Conservation (phyloP, 305 asterid genomes). For the Euphrasia arctica region DNA sequence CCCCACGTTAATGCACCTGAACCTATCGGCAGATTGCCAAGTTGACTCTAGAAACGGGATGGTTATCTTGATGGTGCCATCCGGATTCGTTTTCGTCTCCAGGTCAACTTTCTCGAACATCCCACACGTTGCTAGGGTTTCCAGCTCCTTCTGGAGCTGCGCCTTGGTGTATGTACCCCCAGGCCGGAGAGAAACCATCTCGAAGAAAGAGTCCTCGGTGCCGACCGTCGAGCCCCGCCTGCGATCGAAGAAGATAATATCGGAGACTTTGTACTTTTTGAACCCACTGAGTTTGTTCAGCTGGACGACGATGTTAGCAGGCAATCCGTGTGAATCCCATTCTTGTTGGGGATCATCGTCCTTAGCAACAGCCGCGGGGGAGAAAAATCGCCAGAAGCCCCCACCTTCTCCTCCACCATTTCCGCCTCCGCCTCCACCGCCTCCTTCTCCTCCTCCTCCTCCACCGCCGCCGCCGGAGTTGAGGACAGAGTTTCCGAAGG, state of each 20-base stretch:
- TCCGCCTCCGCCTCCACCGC: conserved; percentile 37
- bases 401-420: conserved; percentile 48
- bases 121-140: conserved; percentile 79
- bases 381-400: conserved; percentile 52
- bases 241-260: conserved; percentile 62
- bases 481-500: conserved; percentile 25
- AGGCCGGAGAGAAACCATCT: conserved; percentile 86
- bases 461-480: conserved; percentile 41
- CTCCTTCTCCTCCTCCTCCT: conserved; percentile 15
- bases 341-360: conserved; percentile 74
- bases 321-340: conserved; percentile 93
- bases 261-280: conserved; percentile 81
- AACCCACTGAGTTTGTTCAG: conserved; percentile 81
- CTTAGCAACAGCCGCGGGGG: conserved; percentile 62
- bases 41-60: conserved; percentile 79
- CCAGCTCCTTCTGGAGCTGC: conserved; percentile 87
- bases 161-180: conserved; percentile 86
- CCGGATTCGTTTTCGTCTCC: conserved; percentile 79
- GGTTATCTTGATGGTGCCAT: conserved; percentile 66
- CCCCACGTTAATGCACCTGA: conserved; percentile 88
- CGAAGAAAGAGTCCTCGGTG: conserved; percentile 82
- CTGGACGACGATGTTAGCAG: conserved; percentile 75
- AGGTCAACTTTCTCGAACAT: conserved; percentile 91
- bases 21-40: conserved; percentile 80
- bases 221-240: conserved; percentile 54